Conservation (phyloP, 257 asterid genomes). For the Nemophila menziesii region DNA sequence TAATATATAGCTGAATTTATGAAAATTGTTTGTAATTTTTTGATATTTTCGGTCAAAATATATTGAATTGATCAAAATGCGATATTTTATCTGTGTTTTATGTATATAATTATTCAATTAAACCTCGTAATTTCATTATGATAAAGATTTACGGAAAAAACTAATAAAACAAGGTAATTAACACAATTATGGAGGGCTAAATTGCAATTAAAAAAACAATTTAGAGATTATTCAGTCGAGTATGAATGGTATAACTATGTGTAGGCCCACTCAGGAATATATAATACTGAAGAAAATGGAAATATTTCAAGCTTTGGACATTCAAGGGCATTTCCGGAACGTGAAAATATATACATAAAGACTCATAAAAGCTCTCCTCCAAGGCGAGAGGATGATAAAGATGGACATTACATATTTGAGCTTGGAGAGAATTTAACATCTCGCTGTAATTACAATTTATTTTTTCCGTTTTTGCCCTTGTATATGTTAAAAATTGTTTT, state of each 20-base stretch:
- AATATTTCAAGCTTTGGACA: conserved; percentile 43
- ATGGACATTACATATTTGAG: conserved; percentile 49
- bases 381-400: conserved; percentile 46
- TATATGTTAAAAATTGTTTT: neutral
- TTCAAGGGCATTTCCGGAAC: conserved; percentile 29
- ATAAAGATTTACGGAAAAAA: neutral
- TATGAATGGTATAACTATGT: conserved; percentile 32
- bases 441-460: conserved; percentile 35
- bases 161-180: too few species aligned
- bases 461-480: neutral
- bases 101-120: neutral
- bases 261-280: conserved; percentile 46
- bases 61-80: too few species aligned
- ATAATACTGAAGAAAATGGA: conserved; percentile 40
- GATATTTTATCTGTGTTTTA: neutral
- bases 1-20: too few species aligned
- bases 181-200: conserved; percentile 10
- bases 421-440: conserved; percentile 53
- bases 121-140: neutral
- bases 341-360: conserved; percentile 25
- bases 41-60: too few species aligned
- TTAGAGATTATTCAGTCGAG: conserved; percentile 11
- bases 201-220: conserved; percentile 12
- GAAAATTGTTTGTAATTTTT: neutral
- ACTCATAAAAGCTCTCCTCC: conserved; percentile 56